phyloP scores from a whole-genome alignment of 352 stramenopile genomes.

The Elongisporangium senticosum region DNA sequence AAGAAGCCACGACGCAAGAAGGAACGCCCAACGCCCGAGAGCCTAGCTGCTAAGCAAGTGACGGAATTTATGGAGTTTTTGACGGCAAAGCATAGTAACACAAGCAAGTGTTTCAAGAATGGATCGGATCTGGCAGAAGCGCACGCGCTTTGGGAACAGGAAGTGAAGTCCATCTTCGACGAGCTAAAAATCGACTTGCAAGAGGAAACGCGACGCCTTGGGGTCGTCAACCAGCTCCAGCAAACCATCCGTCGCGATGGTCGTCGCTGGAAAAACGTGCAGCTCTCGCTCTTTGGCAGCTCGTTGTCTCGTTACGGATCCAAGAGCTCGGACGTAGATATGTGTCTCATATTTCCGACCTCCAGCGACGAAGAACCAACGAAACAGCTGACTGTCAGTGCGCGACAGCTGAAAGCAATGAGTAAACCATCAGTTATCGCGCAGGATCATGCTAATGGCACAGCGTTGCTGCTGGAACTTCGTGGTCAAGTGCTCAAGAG shows the following conservation, averaged over 20 bases:
- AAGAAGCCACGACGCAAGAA: neutral
- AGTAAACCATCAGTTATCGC: constrained; percentile 7
- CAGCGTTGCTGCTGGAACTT: constrained; percentile 32
- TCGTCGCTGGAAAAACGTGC: constrained; percentile 40
- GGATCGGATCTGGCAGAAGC: constrained; percentile 8
- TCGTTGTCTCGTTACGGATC: constrained; percentile 75
- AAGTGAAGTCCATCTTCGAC: constrained; percentile 37
- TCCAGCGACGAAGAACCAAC: neutral
- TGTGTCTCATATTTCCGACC: constrained; percentile 41
- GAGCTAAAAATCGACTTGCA: constrained; percentile 33
- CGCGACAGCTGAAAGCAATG: constrained; percentile 28
- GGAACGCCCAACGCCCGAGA: constrained; percentile 8
- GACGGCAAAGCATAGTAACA: constrained; percentile 5
- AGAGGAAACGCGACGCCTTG: constrained; percentile 35
- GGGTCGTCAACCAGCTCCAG: constrained; percentile 41
- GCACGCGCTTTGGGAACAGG: constrained; percentile 15
- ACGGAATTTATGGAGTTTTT: constrained; percentile 51
- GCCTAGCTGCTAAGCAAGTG: constrained; percentile 34
- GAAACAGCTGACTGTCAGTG: constrained; percentile 16
- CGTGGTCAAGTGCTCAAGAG: constrained; percentile 40
- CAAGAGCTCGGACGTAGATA: constrained; percentile 64
- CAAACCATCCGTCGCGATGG: constrained; percentile 29
- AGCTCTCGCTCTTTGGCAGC: constrained; percentile 67
- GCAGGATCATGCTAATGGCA: constrained; percentile 10
- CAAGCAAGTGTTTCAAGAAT: neutral